Evolutionary conservation across 257 asterid genomes (phyloP).

Genomic region (Solanum chaucha): DNA sequence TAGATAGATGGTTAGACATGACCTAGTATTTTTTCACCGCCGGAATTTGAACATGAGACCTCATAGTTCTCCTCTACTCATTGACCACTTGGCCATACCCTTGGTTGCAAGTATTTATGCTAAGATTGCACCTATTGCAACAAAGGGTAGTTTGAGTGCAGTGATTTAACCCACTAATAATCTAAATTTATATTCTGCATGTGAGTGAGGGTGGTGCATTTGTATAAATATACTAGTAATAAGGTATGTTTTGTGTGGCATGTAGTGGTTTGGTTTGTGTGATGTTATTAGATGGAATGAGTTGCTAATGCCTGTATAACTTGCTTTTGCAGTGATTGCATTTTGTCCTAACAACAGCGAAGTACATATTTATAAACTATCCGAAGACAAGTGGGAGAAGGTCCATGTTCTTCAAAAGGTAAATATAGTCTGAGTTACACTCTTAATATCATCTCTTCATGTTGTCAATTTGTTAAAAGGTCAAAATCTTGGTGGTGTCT

Average conservation of each 20-base stretch:
- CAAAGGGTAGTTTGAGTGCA: background rate
- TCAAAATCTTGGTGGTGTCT: background rate
- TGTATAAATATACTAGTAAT: background rate
- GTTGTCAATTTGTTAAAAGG: background rate
- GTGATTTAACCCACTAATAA: background rate
- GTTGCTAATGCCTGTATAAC: conserved; percentile 1
- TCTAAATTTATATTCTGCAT: background rate
- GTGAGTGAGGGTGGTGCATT: background rate
- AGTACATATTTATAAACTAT: conserved; percentile 67
- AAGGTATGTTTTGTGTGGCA: background rate
- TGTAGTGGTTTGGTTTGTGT: background rate
- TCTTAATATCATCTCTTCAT: background rate
- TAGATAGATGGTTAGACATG: too few species aligned
- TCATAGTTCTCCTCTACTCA: background rate
- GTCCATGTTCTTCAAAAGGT: conserved; percentile 94
- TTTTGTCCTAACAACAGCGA: conserved; percentile 85
- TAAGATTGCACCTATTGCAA: background rate
- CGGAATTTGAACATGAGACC: background rate
- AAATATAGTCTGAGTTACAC: background rate
- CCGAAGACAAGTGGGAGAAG: conserved; percentile 94
- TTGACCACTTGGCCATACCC: background rate
- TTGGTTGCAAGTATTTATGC: background rate
- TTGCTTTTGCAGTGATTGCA: conserved; percentile 60
- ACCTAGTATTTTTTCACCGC: background rate
- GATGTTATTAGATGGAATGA: background rate